These are phyloP conservation scores for Coprinopsis strossmayeri DNA, from an alignment of 768 basidiomycete species.

Conservation along the genomic window DNA sequence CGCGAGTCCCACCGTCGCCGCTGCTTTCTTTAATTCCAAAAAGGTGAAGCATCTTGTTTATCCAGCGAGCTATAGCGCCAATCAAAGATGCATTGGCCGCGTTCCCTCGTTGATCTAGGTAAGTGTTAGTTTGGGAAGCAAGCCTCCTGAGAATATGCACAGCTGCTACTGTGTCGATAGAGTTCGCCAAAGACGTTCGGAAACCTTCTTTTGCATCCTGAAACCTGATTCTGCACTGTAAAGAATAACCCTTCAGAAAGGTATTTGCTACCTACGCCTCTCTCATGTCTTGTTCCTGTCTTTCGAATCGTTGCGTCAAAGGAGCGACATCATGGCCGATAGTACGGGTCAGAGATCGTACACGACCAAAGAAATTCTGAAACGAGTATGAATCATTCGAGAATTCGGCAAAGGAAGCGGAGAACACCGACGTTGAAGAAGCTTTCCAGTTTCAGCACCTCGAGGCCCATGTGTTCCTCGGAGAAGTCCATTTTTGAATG, in stretches of 20 bases:
- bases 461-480: constrained; percentile 80
- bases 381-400: background rate
- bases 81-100: constrained; percentile 57
- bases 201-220: constrained; percentile 71
- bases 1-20: constrained; percentile 10
- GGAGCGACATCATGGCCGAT: constrained; percentile 40
- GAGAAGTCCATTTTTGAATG: constrained; percentile 93
- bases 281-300: constrained; percentile 62
- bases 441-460: constrained; percentile 79
- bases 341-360: constrained; percentile 64
- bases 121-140: constrained; percentile 81
- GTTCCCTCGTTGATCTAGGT: constrained; percentile 65
- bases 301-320: constrained; percentile 59
- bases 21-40: constrained; percentile 79
- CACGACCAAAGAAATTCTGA: constrained; percentile 91
- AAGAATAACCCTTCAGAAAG: too few relatives aligned
- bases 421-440: constrained; percentile 68
- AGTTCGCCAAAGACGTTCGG: constrained; percentile 86
- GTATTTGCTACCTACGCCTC: constrained; percentile 57
- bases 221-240: constrained; percentile 40
- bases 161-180: constrained; percentile 91
- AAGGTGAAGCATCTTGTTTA: constrained; percentile 66
- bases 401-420: constrained; percentile 8
- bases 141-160: constrained; percentile 72
- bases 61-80: constrained; percentile 60